phyloP scores from a whole-genome alignment of 345 rosid species.

The Bruguiera gymnorhiza region DNA sequence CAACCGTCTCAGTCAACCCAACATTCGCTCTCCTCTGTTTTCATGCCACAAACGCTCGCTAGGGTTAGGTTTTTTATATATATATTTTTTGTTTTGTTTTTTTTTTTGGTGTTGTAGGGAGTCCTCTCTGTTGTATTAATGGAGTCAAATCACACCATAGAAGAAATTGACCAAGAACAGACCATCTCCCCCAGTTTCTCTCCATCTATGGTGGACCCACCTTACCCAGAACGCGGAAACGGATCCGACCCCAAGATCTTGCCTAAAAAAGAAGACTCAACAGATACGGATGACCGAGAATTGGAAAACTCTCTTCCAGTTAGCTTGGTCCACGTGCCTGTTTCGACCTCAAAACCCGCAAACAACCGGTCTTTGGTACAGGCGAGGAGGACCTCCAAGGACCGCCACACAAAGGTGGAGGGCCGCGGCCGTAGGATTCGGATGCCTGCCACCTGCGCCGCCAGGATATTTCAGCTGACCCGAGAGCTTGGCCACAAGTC shows the following conservation, averaged over 20 bases:
- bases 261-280: conserved; percentile 39
- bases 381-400: conserved; percentile 46
- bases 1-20: neutral
- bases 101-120: too few species aligned
- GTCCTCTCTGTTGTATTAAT: too few species aligned
- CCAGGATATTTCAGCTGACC: conserved; percentile 81
- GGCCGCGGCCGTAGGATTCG: conserved; percentile 84
- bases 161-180: conserved; percentile 37
- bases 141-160: conserved; percentile 22
- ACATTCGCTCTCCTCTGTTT: neutral
- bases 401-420: conserved; percentile 85
- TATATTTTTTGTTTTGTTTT: too few species aligned
- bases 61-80: neutral
- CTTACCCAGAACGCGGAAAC: neutral
- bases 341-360: neutral
- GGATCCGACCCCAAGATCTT: conserved; percentile 18
- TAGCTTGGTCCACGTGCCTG: conserved; percentile 17
- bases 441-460: conserved; percentile 70
- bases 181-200: conserved; percentile 27
- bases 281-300: conserved; percentile 27
- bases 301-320: conserved; percentile 20
- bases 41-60: neutral
- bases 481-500: conserved; percentile 72
- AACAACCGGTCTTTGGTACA: conserved; percentile 19
- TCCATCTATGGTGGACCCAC: conserved; percentile 29